Conservation (phyloP, 306 rosid species). For the Glycine tomentella region DNA sequence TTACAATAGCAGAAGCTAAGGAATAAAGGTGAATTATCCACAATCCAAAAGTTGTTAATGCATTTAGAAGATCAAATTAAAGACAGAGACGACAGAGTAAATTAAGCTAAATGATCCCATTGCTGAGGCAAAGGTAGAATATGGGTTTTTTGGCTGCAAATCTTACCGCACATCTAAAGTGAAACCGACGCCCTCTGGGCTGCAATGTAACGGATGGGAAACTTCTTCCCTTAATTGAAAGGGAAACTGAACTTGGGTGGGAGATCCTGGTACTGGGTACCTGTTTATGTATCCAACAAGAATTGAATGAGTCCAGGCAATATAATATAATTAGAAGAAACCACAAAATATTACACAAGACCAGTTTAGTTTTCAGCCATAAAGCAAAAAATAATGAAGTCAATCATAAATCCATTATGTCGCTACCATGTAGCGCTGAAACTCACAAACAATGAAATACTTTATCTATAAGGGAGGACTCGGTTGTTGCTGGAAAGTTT, state of each 20-base stretch:
- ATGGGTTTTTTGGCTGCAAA: slow-evolving; percentile 9
- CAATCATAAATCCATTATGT: background rate
- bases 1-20: slow-evolving; percentile 37
- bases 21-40: background rate
- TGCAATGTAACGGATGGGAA: slow-evolving; percentile 64
- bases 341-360: background rate
- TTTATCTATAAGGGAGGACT: background rate
- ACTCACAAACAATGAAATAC: slow-evolving; percentile 5
- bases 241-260: slow-evolving; percentile 64
- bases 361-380: background rate
- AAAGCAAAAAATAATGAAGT: slow-evolving; percentile 8
- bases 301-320: slow-evolving; percentile 7
- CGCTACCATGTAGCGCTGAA: background rate
- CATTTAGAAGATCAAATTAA: background rate
- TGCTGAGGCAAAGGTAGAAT: no score
- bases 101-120: no score
- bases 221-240: slow-evolving; percentile 58
- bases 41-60: slow-evolving; percentile 3
- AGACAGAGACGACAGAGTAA: background rate
- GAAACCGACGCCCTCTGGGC: slow-evolving; percentile 56
- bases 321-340: slow-evolving; percentile 1
- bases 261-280: slow-evolving; percentile 55
- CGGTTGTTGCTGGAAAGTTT: slow-evolving; percentile 2
- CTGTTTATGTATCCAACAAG: slow-evolving; percentile 57
- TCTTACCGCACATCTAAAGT: slow-evolving; percentile 73